These are phyloP conservation scores for Neonectria sp. DNA, from an alignment of 2,329 filamentous ascomycete species.

Conservation along the genomic window DNA sequence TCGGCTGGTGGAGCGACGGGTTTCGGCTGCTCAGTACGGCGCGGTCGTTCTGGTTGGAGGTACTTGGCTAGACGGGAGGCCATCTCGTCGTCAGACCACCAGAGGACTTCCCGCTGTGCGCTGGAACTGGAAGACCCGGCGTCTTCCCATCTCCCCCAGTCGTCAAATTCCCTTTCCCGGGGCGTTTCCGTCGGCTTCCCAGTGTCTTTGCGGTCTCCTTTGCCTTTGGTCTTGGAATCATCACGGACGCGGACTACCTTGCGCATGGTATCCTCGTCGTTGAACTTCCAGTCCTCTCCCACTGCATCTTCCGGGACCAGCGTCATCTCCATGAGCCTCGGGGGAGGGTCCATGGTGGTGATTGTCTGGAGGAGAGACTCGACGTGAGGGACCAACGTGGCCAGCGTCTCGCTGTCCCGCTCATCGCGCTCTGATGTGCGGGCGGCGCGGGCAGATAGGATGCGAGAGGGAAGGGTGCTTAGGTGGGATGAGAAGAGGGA, in stretches of 20 bases:
- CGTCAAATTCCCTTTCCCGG: constrained; percentile 55
- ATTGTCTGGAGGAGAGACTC: constrained; percentile 59
- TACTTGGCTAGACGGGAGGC: constrained; percentile 61
- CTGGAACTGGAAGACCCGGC: constrained; percentile 8
- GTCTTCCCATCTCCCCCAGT: constrained; percentile 62
- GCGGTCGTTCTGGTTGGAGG: constrained; percentile 55
- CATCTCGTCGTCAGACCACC: constrained; percentile 65
- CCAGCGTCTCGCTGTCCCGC: constrained; percentile 57
- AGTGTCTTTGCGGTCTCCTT: constrained; percentile 29
- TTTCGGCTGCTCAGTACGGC: constrained; percentile 39
- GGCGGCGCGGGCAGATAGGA: constrained; percentile 53
- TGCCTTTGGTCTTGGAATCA: constrained; percentile 31
- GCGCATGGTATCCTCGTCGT: constrained; percentile 51
- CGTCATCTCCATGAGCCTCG: constrained; percentile 58
- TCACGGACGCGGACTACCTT: constrained; percentile 51
- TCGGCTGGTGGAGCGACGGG: constrained; percentile 51
- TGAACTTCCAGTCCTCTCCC: constrained; percentile 53
- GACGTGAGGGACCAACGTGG: constrained; percentile 58
- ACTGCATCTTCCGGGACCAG: constrained; percentile 62
- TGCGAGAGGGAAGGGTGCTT: constrained; percentile 54
- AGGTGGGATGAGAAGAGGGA: constrained; percentile 56
- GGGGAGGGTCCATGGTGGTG: constrained; percentile 50
- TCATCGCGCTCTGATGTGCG: constrained; percentile 53
- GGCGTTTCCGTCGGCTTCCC: not conserved
- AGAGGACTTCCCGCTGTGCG: constrained; percentile 48